Evolutionary conservation across 179 eudicot genomes (phyloP), one percentile per base, ranked within the genome.

Genomic region (Pouteria campechiana): DNA sequence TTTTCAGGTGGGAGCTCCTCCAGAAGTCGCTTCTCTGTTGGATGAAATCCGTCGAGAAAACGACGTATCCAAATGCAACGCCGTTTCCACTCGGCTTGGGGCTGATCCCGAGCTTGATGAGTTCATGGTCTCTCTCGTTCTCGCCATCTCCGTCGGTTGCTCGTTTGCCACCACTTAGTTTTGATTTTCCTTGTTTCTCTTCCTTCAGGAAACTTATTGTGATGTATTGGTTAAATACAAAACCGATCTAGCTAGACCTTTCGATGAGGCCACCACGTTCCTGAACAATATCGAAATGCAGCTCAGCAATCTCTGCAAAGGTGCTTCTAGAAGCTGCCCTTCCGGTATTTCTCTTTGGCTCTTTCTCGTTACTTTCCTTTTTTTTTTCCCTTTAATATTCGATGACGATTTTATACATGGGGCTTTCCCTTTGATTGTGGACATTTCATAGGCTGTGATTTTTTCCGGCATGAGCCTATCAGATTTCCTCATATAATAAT

Each of bases 221-320:
- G 87, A 86, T 23, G 52, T 85, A 44, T 50, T 90, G 78, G 65
- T 70, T 50, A 90, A 86, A 57, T 86, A 72, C 57, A 90, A 86
- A 59, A 68, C 78, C 16, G 98, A 90, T 74, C 75, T 90, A 6
- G 59, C 93, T 6, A 72, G 73, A 68, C 90, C 95, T 7, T 90
- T 90, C 12, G 82, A 79, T 11, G 98, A 90, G 67, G 98, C 98
- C 4, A 81, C 79, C 3, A 55, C 61, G 12, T 90, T 90, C 74
- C 61, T 90, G 61, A 68, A 54, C 71, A 64, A 72, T 11, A 79
- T 86, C n/a, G 76, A 90, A 64, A 40, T 70, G 13, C 83, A 90
- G 46, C 86, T 90, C 17, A 60, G 78, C 25, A 71, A 79, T 76
- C 86, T 90, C 31, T 78, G 82, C 75, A 90, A 55, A 57, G 90